Conservation (phyloP, 1,284 basidiomycete species). For the Tausonia pullulans region DNA sequence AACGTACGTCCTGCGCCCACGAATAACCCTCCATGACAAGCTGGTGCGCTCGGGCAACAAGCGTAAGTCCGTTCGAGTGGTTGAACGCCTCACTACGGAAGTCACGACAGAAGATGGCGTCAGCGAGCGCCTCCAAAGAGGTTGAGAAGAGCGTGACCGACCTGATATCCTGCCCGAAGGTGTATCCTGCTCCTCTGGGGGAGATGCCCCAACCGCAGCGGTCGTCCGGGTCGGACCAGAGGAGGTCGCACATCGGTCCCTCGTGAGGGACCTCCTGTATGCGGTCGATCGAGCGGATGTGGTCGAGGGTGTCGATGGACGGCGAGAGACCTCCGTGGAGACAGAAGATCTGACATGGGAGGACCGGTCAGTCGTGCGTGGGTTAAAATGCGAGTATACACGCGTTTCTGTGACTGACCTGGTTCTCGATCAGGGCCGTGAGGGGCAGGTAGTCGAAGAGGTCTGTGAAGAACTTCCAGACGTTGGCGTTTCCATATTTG, state of each 20-base stretch:
- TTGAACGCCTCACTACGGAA: slow-evolving; percentile 67
- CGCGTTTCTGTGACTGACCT: slow-evolving; percentile 49
- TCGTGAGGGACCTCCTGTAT: slow-evolving; percentile 99
- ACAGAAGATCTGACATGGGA: slow-evolving; percentile 79
- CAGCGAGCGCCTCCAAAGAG: neutral
- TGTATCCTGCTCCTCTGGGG: slow-evolving; percentile 96
- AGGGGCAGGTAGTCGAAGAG: slow-evolving; percentile 96
- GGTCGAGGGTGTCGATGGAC: slow-evolving; percentile 98
- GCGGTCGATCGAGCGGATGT: slow-evolving; percentile 94
- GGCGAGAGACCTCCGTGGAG: slow-evolving; percentile 96
- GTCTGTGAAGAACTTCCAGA: slow-evolving; percentile 99
- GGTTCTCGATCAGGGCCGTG: slow-evolving; percentile 95
- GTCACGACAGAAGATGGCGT: slow-evolving; percentile 33
- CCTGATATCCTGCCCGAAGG: slow-evolving; percentile 92
- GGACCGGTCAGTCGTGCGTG: neutral
- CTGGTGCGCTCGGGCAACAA: slow-evolving; percentile 92
- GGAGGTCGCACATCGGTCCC: slow-evolving; percentile 96
- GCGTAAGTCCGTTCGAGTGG: slow-evolving; percentile 95
- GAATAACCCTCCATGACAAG: slow-evolving; percentile 91
- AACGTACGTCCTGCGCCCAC: slow-evolving; percentile 26
- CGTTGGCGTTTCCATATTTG: slow-evolving; percentile 99
- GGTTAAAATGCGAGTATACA: neutral
- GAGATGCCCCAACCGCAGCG: slow-evolving; percentile 99
- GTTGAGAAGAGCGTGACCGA: neutral
- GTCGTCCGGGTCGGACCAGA: slow-evolving; percentile 99